Conservation (phyloP, 768 basidiomycete genomes). For the Clavulina sp. region DNA sequence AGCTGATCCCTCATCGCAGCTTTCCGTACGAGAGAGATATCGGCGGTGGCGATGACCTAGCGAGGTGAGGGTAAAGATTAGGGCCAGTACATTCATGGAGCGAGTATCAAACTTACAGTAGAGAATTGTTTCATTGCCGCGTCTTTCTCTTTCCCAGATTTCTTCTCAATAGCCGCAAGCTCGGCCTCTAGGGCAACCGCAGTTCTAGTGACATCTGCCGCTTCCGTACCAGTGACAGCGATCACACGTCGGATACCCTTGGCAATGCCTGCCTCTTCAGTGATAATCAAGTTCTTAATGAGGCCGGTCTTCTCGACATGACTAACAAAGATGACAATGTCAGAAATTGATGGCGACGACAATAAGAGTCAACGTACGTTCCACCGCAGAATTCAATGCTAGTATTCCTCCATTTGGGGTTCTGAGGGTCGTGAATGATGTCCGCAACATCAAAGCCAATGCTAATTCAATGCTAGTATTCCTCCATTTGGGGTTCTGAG, state of each 20-base stretch:
- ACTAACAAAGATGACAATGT: conserved; percentile 22
- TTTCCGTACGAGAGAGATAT: conserved; percentile 77
- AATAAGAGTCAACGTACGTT: conserved; percentile 40
- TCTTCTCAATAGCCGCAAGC: conserved; percentile 41
- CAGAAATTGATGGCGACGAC: neutral
- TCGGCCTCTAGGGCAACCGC: conserved; percentile 45
- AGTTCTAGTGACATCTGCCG: conserved; percentile 55
- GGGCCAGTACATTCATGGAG: neutral
- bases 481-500: conserved; percentile 83
- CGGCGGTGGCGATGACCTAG: conserved; percentile 79
- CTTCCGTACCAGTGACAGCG: conserved; percentile 89
- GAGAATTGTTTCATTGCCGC: conserved; percentile 64
- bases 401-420: conserved; percentile 78
- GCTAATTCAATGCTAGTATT: conserved; percentile 88
- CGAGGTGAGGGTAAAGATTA: neutral
- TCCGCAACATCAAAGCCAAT: conserved; percentile 79
- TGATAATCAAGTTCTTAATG: conserved; percentile 91
- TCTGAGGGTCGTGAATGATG: conserved; percentile 68
- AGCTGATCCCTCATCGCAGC: conserved; percentile 61
- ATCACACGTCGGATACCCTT: conserved; percentile 93
- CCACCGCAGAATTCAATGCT: conserved; percentile 98
- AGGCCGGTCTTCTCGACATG: conserved; percentile 95
- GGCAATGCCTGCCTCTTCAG: conserved; percentile 91
- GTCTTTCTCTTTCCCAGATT: conserved; percentile 69
- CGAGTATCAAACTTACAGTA: conserved; percentile 36